These are phyloP conservation scores for Juglanconis sp. DNA, from an alignment of 2,329 filamentous ascomycete genomes.

Conservation along the genomic window DNA sequence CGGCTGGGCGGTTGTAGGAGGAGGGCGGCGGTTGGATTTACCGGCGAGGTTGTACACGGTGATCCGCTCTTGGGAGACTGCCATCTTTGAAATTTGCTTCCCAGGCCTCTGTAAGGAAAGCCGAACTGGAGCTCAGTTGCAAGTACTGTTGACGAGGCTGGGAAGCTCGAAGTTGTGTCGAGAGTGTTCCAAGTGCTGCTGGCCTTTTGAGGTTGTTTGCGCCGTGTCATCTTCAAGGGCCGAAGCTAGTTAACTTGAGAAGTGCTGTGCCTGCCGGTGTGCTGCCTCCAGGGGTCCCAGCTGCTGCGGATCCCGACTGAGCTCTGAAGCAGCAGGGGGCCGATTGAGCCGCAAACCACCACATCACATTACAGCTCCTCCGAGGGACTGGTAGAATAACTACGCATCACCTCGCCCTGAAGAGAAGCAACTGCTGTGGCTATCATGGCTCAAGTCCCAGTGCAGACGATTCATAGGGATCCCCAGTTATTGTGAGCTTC, in stretches of 20 bases:
- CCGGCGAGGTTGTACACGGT: conserved; percentile 66
- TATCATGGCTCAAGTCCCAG: conserved; percentile 76
- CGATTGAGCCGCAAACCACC: neutral
- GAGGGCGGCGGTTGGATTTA: conserved; percentile 28
- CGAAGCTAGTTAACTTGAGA: neutral
- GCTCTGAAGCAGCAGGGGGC: neutral
- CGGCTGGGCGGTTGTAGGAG: conserved; percentile 11
- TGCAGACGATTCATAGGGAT: conserved; percentile 97
- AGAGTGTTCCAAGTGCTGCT: too few relatives aligned
- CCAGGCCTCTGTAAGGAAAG: neutral
- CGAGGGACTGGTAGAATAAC: neutral
- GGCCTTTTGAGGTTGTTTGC: too few relatives aligned
- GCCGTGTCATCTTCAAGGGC: neutral
- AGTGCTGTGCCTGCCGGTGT: neutral
- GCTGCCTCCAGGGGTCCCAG: conserved; percentile 1
- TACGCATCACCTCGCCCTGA: neutral
- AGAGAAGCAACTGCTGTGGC: conserved; percentile 6
- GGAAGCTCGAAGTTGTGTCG: too few relatives aligned
- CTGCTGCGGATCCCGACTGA: neutral
- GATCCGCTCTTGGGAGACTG: conserved; percentile 52
- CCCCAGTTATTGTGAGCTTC: conserved; percentile 85
- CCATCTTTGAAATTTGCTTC: conserved; percentile 29
- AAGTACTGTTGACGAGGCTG: neutral
- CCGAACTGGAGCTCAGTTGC: neutral
- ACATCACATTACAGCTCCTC: neutral